phyloP scores from a whole-genome alignment of 2,329 filamentous ascomycete genomes.

The Talaromyces sp. region DNA sequence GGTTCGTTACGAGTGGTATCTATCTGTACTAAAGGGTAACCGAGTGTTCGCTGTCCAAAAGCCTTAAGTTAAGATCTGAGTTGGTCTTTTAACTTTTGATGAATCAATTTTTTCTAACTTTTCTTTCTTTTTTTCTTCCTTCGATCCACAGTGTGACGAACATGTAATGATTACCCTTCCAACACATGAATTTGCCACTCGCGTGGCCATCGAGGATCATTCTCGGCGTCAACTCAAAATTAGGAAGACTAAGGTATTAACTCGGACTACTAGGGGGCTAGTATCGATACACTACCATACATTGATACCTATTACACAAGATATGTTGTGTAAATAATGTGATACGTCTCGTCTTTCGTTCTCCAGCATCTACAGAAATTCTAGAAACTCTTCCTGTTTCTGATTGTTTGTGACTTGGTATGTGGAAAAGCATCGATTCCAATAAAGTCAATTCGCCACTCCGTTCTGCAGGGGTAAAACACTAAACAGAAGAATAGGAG shows the following conservation, averaged over 20 bases:
- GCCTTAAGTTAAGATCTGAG: background rate
- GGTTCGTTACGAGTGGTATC: background rate
- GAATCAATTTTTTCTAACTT: background rate
- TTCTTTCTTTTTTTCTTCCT: background rate
- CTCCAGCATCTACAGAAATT: background rate
- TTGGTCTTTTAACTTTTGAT: background rate
- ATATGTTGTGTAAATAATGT: background rate
- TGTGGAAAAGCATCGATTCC: background rate
- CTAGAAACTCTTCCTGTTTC: background rate
- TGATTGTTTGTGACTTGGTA: background rate
- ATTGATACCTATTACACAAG: background rate
- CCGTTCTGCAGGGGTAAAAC: background rate
- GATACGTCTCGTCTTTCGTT: background rate
- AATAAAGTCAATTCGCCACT: background rate
- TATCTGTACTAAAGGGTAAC: background rate
- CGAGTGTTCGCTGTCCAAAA: too few relatives aligned
- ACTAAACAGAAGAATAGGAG: background rate
- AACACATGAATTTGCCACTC: constrained; percentile 1
- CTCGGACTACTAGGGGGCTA: background rate
- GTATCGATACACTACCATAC: background rate
- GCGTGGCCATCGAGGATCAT: constrained; percentile 16
- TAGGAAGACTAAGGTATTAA: background rate
- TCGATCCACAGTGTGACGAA: background rate
- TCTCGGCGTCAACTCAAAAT: constrained; percentile 12
- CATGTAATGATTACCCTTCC: background rate